A percentile compares a stretch with the other conserved stretches of the same genome.
Evolutionary conservation across 306 rosid species (phyloP).

Genomic region (Acacia crassicarpa): DNA sequence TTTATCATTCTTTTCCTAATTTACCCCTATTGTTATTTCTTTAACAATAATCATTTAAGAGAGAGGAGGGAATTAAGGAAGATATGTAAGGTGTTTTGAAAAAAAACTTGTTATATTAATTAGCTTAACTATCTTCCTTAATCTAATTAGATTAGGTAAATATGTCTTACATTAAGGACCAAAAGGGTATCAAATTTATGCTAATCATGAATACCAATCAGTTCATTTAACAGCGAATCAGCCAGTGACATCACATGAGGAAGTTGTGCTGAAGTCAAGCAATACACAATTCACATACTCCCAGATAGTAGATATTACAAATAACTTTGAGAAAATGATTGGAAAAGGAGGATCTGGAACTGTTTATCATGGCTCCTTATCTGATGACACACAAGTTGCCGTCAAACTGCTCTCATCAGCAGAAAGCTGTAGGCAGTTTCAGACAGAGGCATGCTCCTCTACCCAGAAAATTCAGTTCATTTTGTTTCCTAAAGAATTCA

Average conservation of each 20-base stretch:
- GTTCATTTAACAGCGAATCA: conserved; percentile 12
- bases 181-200: not conserved
- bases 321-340: conserved; percentile 43
- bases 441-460: conserved; percentile 46
- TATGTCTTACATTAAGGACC: too few species aligned
- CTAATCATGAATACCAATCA: not conserved
- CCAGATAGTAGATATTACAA: conserved; percentile 41
- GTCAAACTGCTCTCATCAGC: conserved; percentile 58
- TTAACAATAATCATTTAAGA: too few species aligned
- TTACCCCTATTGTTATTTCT: too few species aligned
- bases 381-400: conserved; percentile 50
- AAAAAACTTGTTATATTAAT: too few species aligned
- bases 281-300: conserved; percentile 43
- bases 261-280: conserved; percentile 31
- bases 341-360: conserved; percentile 67
- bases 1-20: too few species aligned
- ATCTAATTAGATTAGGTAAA: too few species aligned
- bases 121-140: too few species aligned
- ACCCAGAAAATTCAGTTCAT: not conserved
- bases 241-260: not conserved
- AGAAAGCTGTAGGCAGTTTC: conserved; percentile 45
- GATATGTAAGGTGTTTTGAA: too few species aligned
- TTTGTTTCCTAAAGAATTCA: not conserved
- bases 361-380: conserved; percentile 50
- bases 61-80: too few species aligned